A percentile compares a stretch with the other conserved stretches of the same genome.
Evolutionary conservation across 768 basidiomycete genomes (phyloP).

Genomic region (Terana coerulea): DNA sequence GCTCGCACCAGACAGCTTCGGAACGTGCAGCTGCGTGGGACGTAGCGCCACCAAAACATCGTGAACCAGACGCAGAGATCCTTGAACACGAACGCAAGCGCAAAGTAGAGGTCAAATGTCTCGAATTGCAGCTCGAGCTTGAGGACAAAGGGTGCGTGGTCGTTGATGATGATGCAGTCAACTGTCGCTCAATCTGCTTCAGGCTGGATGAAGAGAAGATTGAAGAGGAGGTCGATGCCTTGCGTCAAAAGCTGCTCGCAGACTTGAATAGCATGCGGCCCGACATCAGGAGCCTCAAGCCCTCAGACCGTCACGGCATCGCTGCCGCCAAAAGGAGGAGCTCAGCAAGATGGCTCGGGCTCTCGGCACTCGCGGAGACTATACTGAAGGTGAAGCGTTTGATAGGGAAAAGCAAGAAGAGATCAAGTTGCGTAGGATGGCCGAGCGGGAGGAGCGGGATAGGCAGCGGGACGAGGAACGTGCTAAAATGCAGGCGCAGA

Average conservation of each 20-base stretch:
- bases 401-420: constrained; percentile 93
- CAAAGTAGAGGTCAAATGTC: constrained; percentile 88
- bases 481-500: constrained; percentile 59
- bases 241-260: constrained; percentile 68
- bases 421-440: constrained; percentile 51
- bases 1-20: constrained; percentile 66
- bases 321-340: constrained; percentile 90
- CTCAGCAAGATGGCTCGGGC: constrained; percentile 83
- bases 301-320: constrained; percentile 87
- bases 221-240: constrained; percentile 66
- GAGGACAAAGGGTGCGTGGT: constrained; percentile 83
- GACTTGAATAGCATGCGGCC: constrained; percentile 50
- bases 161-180: background rate
- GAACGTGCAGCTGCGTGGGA: constrained; percentile 77
- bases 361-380: constrained; percentile 78
- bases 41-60: constrained; percentile 77
- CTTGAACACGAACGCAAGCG: constrained; percentile 94
- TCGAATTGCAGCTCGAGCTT: constrained; percentile 82
- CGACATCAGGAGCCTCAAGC: constrained; percentile 57
- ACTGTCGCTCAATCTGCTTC: background rate
- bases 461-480: constrained; percentile 60
- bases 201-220: constrained; percentile 79
- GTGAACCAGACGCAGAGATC: constrained; percentile 90
- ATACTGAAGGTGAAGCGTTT: constrained; percentile 91
- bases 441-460: constrained; percentile 73